These are phyloP conservation scores for Nymphaea thermarum DNA, from an alignment of 164 flowering plant genomes.

Conservation along the genomic window DNA sequence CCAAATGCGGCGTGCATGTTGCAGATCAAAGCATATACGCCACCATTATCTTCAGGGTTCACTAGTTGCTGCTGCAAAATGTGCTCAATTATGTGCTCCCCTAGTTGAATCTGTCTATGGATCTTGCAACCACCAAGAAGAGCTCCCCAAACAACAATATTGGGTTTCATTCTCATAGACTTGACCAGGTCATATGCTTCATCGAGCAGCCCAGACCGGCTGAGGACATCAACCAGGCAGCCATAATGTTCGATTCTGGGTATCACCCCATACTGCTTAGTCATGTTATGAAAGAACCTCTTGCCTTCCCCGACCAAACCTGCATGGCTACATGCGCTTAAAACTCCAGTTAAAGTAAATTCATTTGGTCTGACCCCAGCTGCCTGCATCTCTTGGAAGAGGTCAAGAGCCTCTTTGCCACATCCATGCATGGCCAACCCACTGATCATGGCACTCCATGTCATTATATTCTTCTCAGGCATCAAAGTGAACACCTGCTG, in stretches of 20 bases:
- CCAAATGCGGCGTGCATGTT: conserved; percentile 12
- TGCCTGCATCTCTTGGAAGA: conserved; percentile 10
- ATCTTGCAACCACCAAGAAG: conserved; percentile 22
- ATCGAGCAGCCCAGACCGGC: conserved; percentile 13
- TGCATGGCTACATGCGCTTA: conserved; percentile 40
- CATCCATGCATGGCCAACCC: conserved; percentile 15
- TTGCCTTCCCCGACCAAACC: conserved; percentile 11
- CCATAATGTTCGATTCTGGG: conserved; percentile 14
- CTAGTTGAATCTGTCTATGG: conserved; percentile 15
- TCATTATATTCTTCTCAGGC: conserved; percentile 11
- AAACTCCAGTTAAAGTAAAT: conserved; percentile 12
- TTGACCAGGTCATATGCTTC: conserved; percentile 8
- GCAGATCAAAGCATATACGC: conserved; percentile 12
- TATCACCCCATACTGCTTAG: conserved; percentile 8
- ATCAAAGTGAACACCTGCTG: conserved; percentile 10
- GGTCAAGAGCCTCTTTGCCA: conserved; percentile 9
- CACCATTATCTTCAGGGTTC: conserved; percentile 9
- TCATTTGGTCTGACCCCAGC: conserved; percentile 11
- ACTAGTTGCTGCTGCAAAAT: conserved; percentile 10
- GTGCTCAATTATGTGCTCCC: conserved; percentile 10
- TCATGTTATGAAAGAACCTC: conserved; percentile 9
- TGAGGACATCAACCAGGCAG: conserved; percentile 18
- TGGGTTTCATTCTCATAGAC: conserved; percentile 13
- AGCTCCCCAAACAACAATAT: conserved; percentile 11
- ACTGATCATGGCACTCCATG: conserved; percentile 16